Conservation (phyloP, 1,139 yeast genomes). For the Saccharomyces hybrid region DNA sequence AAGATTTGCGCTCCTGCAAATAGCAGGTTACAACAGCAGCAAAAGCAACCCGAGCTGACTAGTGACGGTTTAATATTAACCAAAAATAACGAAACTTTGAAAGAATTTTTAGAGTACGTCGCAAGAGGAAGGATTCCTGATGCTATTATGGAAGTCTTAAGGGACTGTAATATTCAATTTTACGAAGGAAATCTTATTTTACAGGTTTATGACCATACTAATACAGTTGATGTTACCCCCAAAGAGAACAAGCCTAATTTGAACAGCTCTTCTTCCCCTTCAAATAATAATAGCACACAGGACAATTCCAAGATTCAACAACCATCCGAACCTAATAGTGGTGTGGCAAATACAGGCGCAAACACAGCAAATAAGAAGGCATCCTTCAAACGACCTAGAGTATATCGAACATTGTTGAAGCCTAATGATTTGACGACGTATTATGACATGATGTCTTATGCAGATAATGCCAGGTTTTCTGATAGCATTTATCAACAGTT, state of each 20-base stretch:
- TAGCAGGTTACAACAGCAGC: constrained; percentile 35
- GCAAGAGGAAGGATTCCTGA: constrained; percentile 80
- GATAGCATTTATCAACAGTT: constrained; percentile 48
- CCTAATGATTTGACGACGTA: constrained; percentile 79
- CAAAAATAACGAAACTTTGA: constrained; percentile 70
- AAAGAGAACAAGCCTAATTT: constrained; percentile 12
- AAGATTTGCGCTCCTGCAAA: constrained; percentile 39
- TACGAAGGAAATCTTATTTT: constrained; percentile 87
- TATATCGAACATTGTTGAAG: constrained; percentile 65
- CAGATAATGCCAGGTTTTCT: constrained; percentile 74
- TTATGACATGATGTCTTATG: constrained; percentile 77
- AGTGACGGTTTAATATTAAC: constrained; percentile 73
- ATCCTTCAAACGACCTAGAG: constrained; percentile 45
- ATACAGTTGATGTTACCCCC: constrained; percentile 30
- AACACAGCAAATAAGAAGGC: constrained; percentile 11
- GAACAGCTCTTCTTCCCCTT: background rate
- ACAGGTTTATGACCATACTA: constrained; percentile 73
- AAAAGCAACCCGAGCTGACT: constrained; percentile 26
- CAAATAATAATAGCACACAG: background rate
- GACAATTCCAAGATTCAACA: constrained; percentile 1
- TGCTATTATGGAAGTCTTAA: constrained; percentile 78
- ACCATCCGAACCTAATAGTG: constrained; percentile 5
- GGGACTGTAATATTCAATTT: constrained; percentile 74
- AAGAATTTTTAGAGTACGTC: constrained; percentile 70
- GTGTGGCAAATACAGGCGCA: background rate